Evolutionary conservation across 148 eudicot genomes (phyloP).

Genomic region (Hydrangea macrophylla): DNA sequence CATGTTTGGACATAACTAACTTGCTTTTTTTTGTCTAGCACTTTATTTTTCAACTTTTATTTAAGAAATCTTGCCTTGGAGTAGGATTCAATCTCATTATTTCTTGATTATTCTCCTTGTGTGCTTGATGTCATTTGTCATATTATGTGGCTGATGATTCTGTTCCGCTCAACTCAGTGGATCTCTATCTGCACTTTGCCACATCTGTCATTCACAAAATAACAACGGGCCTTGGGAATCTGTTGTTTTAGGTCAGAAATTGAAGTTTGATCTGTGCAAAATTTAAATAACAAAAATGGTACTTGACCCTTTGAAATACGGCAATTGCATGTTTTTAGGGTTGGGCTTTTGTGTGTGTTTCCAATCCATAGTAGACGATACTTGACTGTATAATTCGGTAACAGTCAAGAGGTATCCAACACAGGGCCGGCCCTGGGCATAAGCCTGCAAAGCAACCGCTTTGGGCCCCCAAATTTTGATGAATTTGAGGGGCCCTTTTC

Average conservation of each 20-base stretch:
- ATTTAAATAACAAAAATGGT: not conserved
- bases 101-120: not conserved
- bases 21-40: not conserved
- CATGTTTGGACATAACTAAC: not conserved
- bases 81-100: not conserved
- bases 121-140: not conserved
- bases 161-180: conserved; percentile 32
- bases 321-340: not conserved
- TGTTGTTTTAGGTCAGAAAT: conserved; percentile 71
- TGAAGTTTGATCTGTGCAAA: not conserved
- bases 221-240: conserved; percentile 80
- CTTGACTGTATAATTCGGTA: no score
- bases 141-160: not conserved
- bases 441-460: no score
- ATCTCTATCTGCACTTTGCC: conserved; percentile 73
- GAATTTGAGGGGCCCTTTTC: no score
- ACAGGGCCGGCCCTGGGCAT: no score
- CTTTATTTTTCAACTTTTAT: not conserved
- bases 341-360: no score
- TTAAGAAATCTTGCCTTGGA: not conserved
- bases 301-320: conserved; percentile 3
- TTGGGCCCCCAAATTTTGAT: no score
- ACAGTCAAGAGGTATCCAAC: no score
- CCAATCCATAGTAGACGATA: no score
- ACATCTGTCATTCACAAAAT: conserved; percentile 82